A percentile compares a stretch with the other conserved stretches of the same genome.
These are phyloP conservation scores for Trypanosoma grayi DNA, from an alignment of 208 protist species.

Conservation along the genomic window DNA sequence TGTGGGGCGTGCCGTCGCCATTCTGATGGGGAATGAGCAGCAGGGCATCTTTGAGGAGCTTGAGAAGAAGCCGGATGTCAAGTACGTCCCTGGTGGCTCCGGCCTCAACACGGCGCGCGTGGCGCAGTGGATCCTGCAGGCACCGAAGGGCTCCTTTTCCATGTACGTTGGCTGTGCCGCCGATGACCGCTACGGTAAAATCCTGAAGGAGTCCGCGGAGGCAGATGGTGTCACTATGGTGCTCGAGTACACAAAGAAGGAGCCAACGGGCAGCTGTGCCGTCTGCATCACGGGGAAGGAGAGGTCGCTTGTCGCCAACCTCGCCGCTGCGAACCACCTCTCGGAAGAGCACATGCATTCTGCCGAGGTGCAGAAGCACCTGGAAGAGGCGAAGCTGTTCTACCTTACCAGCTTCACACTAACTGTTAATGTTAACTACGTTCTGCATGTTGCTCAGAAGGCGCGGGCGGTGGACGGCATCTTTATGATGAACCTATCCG, in stretches of 20 bases:
- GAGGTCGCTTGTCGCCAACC: constrained; percentile 95
- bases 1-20: constrained; percentile 59
- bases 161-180: constrained; percentile 95
- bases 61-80: constrained; percentile 62
- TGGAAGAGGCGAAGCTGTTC: constrained; percentile 72
- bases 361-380: constrained; percentile 40
- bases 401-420: constrained; percentile 97
- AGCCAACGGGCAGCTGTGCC: constrained; percentile 96
- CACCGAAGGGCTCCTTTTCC: constrained; percentile 41
- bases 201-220: constrained; percentile 77
- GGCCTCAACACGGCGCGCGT: constrained; percentile 98
- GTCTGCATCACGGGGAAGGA: constrained; percentile 95
- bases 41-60: constrained; percentile 92
- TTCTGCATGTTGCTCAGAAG: constrained; percentile 91
- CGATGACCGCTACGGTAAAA: constrained; percentile 93
- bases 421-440: constrained; percentile 90
- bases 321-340: constrained; percentile 97
- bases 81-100: constrained; percentile 97
- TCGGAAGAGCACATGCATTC: constrained; percentile 88
- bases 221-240: constrained; percentile 89
- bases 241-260: constrained; percentile 84
- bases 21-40: constrained; percentile 94
- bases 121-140: constrained; percentile 89
- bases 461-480: constrained; percentile 78
- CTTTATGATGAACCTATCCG: constrained; percentile 96